phyloP scores from a whole-genome alignment of 208 protist genomes.

The Trichomonas gallinae region DNA sequence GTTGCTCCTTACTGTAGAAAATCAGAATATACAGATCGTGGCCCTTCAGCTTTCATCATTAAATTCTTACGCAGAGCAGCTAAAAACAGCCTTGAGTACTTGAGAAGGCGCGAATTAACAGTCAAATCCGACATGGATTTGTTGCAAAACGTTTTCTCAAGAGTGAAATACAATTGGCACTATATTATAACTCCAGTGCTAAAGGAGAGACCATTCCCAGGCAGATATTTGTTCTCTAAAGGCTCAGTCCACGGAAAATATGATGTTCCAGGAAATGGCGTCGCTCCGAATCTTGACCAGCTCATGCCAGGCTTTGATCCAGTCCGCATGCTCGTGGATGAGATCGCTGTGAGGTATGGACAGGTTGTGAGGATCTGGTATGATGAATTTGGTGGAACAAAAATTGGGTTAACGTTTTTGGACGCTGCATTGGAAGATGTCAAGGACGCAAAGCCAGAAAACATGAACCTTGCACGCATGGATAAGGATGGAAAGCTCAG shows the following conservation, averaged over 20 bases:
- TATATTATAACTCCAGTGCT: too few relatives aligned
- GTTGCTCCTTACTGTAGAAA: background rate
- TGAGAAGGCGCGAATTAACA: background rate
- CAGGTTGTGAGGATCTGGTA: background rate
- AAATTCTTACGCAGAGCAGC: background rate
- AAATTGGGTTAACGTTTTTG: background rate
- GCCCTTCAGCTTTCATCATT: background rate
- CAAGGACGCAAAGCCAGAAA: background rate
- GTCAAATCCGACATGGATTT: background rate
- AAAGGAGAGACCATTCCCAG: background rate
- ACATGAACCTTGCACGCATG: background rate
- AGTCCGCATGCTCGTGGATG: background rate
- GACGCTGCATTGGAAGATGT: background rate
- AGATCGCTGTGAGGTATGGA: background rate
- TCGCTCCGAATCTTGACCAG: background rate
- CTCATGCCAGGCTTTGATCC: background rate
- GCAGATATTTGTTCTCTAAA: background rate
- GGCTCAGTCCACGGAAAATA: background rate
- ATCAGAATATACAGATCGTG: background rate
- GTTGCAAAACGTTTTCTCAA: background rate
- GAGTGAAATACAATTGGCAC: background rate
- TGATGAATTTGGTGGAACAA: background rate
- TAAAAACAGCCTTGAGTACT: background rate
- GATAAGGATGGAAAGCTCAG: background rate
- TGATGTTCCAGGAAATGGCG: background rate